phyloP scores from a whole-genome alignment of 2,329 filamentous ascomycete species.

The Sporothrix phasma region DNA sequence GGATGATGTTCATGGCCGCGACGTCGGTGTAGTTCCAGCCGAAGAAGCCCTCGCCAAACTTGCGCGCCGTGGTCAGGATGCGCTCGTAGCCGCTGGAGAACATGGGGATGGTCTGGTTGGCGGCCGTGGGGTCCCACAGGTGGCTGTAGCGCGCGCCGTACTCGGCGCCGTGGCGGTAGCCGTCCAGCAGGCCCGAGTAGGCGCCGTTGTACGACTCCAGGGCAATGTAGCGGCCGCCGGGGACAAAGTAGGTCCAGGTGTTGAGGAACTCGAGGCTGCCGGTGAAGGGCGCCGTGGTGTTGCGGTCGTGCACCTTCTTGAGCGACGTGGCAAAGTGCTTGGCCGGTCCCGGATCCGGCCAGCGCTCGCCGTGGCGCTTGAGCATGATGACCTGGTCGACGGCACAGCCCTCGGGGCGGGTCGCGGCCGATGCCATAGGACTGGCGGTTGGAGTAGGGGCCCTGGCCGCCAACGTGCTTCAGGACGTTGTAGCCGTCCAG shows the following conservation, averaged over 20 bases:
- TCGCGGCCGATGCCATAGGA: constrained; percentile 40
- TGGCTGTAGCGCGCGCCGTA: constrained; percentile 17
- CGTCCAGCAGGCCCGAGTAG: constrained; percentile 16
- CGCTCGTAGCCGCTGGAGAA: constrained; percentile 43
- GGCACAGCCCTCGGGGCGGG: constrained; percentile 44
- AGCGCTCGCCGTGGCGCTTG: constrained; percentile 52
- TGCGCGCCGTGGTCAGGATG: constrained; percentile 50
- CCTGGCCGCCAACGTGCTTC: constrained; percentile 16
- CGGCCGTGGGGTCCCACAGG: constrained; percentile 14
- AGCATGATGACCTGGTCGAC: constrained; percentile 53
- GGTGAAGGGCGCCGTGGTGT: background rate
- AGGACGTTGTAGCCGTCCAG: constrained; percentile 15
- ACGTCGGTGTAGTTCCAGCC: constrained; percentile 46
- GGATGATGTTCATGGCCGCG: constrained; percentile 42
- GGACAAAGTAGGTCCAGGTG: constrained; percentile 15
- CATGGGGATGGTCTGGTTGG: constrained; percentile 15
- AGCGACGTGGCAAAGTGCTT: constrained; percentile 9
- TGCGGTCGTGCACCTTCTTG: constrained; percentile 10
- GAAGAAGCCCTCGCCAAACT: constrained; percentile 53
- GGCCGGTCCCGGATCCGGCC: constrained; percentile 46
- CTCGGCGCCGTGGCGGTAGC: constrained; percentile 16
- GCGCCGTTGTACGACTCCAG: constrained; percentile 17
- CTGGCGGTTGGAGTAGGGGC: constrained; percentile 16
- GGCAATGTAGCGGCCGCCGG: constrained; percentile 4
- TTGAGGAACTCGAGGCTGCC: constrained; percentile 14